These are phyloP conservation scores for Cocos nucifera DNA, from an alignment of 176 grass and related monocot genomes.

Conservation along the genomic window DNA sequence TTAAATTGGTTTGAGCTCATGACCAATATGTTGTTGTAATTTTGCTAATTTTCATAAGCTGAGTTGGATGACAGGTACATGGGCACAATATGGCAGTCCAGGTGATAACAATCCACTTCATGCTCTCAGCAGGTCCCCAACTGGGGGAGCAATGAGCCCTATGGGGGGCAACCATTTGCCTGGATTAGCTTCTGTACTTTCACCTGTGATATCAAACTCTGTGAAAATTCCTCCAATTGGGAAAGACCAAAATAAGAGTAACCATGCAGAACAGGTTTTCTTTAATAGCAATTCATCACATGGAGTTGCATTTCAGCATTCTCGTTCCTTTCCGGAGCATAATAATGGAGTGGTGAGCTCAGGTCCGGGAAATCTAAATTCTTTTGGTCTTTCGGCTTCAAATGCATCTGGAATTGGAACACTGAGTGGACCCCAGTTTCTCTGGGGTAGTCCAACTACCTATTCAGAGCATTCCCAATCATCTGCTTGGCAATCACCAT, in stretches of 20 bases:
- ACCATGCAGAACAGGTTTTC: conserved; percentile 1
- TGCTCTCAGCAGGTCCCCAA: conserved; percentile 18
- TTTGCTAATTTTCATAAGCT: conserved; percentile 4
- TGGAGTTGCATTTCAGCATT: conserved; percentile 17
- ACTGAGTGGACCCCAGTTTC: conserved; percentile 24
- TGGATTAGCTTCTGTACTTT: conserved; percentile 31
- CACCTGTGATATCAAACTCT: conserved; percentile 22
- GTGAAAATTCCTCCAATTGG: conserved; percentile 25
- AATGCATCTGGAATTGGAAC: conserved; percentile 29
- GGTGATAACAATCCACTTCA: conserved; percentile 28
- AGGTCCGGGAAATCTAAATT: conserved; percentile 5
- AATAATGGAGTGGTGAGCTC: conserved; percentile 22
- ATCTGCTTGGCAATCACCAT: conserved; percentile 21
- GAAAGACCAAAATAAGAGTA: conserved; percentile 25
- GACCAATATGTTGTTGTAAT: background rate
- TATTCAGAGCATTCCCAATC: conserved; percentile 18
- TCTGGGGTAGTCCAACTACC: conserved; percentile 27
- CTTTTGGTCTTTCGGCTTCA: conserved; percentile 22
- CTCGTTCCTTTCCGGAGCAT: conserved; percentile 36
- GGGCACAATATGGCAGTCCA: conserved; percentile 36
- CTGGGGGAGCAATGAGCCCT: conserved; percentile 23
- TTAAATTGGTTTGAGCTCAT: no score
- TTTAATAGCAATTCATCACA: conserved; percentile 7
- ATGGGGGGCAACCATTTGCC: conserved; percentile 26
- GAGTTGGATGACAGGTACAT: conserved; percentile 28